A percentile compares a stretch with the other conserved stretches of the same genome.
Evolutionary conservation across 2,329 filamentous ascomycete genomes (phyloP).

Genomic region (Albifimbria verrucaria): DNA sequence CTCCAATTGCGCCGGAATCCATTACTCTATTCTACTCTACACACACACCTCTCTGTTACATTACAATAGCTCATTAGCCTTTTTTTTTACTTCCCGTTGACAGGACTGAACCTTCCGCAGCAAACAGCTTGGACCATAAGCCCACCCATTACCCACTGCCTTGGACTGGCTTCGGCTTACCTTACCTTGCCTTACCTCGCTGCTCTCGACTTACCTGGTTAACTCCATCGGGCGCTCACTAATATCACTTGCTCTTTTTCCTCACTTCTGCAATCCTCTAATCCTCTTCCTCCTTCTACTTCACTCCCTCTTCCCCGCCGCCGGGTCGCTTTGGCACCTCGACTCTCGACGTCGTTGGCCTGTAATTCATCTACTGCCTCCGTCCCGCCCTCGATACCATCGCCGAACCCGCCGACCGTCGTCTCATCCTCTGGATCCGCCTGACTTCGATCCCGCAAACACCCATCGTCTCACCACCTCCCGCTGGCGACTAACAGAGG

Average conservation of each 20-base stretch:
- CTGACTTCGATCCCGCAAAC: background rate
- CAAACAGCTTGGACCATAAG: too few species aligned
- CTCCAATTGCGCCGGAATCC: background rate
- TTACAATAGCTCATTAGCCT: background rate
- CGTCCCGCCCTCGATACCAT: too few species aligned
- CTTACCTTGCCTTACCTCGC: slow-evolving; percentile 18
- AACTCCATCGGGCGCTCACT: slow-evolving; percentile 26
- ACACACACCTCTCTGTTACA: too few species aligned
- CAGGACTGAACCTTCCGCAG: background rate
- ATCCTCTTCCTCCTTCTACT: slow-evolving; percentile 9
- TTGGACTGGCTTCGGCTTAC: background rate
- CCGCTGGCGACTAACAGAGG: background rate
- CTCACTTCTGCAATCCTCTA: slow-evolving; percentile 5
- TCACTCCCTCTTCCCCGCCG: too few species aligned
- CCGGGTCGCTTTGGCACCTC: too few species aligned
- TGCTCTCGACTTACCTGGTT: slow-evolving; percentile 14
- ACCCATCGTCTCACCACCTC: background rate
- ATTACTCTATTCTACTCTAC: too few species aligned
- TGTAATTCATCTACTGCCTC: too few species aligned
- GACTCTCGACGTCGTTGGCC: too few species aligned
- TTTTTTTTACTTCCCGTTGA: background rate
- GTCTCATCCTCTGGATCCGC: background rate
- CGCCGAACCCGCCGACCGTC: background rate
- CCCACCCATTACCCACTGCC: background rate
- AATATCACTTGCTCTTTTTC: slow-evolving; percentile 21